Conservation (phyloP, 1,284 basidiomycete genomes). For the Grifola frondosa region DNA sequence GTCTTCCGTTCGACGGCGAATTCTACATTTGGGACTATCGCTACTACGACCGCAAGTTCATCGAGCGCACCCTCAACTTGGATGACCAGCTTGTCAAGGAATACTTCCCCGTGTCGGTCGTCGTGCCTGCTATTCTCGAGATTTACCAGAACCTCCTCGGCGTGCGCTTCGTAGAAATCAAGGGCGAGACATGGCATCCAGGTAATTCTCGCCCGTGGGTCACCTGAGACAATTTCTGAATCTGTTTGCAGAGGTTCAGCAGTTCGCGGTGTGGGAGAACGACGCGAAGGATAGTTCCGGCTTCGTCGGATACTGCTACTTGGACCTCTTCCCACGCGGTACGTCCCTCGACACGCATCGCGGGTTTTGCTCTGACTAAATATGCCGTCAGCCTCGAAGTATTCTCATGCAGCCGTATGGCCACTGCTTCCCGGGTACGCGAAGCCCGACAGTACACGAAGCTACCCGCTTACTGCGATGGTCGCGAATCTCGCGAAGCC, state of each 20-base stretch:
- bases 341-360: too few species aligned
- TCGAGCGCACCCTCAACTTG: conserved; percentile 64
- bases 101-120: conserved; percentile 80
- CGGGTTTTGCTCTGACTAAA: too few species aligned
- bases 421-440: conserved; percentile 63
- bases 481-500: conserved; percentile 87
- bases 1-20: conserved; percentile 62
- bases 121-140: conserved; percentile 75
- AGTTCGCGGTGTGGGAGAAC: conserved; percentile 80
- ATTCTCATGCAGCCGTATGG: conserved; percentile 87
- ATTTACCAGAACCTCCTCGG: conserved; percentile 81
- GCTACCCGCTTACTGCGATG: conserved; percentile 78
- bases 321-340: conserved; percentile 86
- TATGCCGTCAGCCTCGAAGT: conserved; percentile 78
- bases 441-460: conserved; percentile 52
- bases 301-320: conserved; percentile 80
- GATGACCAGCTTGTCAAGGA: conserved; percentile 80
- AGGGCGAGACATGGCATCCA: conserved; percentile 68
- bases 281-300: conserved; percentile 65
- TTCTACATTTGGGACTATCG: conserved; percentile 51
- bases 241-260: conserved; percentile 62
- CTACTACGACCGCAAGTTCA: conserved; percentile 72
- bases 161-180: conserved; percentile 68
- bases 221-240: neutral
- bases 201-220: conserved; percentile 41